Conservation (phyloP, 768 basidiomycete genomes). For the Podaxis mareebaensis region DNA sequence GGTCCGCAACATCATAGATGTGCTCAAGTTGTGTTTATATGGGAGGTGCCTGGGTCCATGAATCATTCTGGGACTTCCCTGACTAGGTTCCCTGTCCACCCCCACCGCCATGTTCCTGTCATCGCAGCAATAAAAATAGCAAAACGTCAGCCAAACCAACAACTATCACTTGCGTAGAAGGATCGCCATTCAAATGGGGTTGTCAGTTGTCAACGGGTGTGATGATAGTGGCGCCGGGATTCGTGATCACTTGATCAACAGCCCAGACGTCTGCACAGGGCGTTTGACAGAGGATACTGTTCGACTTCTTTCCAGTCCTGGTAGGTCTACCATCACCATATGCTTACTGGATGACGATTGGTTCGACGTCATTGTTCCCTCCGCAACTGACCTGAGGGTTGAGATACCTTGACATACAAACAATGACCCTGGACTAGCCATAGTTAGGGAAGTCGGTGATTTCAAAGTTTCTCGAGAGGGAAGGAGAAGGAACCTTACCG, state of each 20-base stretch:
- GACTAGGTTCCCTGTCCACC: neutral
- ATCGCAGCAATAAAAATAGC: neutral
- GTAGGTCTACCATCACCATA: neutral
- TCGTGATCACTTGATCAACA: too few species aligned
- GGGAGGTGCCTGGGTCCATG: neutral
- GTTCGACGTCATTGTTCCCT: slow-evolving; percentile 6
- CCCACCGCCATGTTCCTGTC: neutral
- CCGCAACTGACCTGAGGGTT: neutral
- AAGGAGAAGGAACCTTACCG: neutral
- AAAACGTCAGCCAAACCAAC: neutral
- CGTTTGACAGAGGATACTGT: neutral
- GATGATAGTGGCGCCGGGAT: neutral
- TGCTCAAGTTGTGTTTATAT: neutral
- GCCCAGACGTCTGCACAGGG: neutral
- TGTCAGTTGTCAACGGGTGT: neutral
- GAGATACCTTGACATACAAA: neutral
- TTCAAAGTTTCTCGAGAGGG: neutral
- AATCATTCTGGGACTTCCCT: neutral
- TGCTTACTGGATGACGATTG: slow-evolving; percentile 3
- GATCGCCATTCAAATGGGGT: neutral
- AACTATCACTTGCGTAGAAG: neutral
- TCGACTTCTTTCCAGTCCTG: neutral
- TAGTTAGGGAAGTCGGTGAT: neutral
- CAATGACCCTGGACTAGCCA: neutral
- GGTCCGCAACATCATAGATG: neutral